Percentiles rank a stretch among this genome's conserved stretches.
phyloP scores from a whole-genome alignment of 2,329 filamentous ascomycete genomes.

The Xylariales sp. region DNA sequence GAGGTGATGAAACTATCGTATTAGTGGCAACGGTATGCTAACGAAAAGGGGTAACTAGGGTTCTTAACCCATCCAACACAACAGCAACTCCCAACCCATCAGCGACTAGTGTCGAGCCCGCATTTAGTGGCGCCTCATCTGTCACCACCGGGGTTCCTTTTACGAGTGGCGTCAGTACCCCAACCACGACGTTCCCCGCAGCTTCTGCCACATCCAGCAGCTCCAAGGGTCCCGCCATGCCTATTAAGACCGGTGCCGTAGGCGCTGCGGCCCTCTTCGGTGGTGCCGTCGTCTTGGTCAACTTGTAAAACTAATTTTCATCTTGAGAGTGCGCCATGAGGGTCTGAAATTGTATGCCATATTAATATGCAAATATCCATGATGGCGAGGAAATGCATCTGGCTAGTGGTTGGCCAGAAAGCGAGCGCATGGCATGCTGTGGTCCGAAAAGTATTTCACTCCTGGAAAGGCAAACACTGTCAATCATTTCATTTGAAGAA shows the following conservation, averaged over 20 bases:
- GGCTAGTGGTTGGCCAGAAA: too few relatives aligned
- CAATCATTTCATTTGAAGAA: too few relatives aligned
- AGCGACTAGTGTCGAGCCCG: constrained; percentile 41
- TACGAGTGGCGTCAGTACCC: constrained; percentile 46
- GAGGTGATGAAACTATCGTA: too few relatives aligned
- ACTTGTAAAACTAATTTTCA: constrained; percentile 11
- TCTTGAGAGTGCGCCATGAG: too few relatives aligned
- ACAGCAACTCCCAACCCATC: constrained; percentile 35
- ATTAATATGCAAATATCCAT: too few relatives aligned
- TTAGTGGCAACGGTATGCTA: too few relatives aligned
- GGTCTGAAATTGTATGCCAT: too few relatives aligned
- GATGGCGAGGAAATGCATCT: too few relatives aligned
- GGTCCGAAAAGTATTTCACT: too few relatives aligned
- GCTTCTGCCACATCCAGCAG: constrained; percentile 30
- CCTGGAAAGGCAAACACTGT: too few relatives aligned
- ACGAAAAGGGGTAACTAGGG: too few relatives aligned
- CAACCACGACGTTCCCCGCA: constrained; percentile 33
- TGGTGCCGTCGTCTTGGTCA: constrained; percentile 16
- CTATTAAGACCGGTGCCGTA: constrained; percentile 30
- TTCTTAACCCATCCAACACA: constrained; percentile 53
- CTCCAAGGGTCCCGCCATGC: constrained; percentile 20
- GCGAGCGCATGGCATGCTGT: too few relatives aligned
- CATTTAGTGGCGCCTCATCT: constrained; percentile 48
- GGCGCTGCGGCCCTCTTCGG: constrained; percentile 28
- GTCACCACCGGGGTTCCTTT: constrained; percentile 45